Percentiles rank a stretch among this genome's conserved stretches.
phyloP scores from a whole-genome alignment of 75 land plant species.

The Pinus taeda region DNA sequence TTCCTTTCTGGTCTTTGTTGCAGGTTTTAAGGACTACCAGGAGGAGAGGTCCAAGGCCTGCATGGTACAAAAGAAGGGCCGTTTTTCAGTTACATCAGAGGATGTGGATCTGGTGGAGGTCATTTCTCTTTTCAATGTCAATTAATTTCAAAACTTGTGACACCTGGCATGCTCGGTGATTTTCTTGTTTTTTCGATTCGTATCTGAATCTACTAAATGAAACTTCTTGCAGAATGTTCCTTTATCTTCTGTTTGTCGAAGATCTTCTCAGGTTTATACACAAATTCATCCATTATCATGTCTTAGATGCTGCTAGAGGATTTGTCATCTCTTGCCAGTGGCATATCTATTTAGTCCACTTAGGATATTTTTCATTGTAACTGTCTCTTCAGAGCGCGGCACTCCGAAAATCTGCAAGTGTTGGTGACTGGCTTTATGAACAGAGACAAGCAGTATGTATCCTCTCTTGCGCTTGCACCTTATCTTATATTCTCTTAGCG shows the following conservation, averaged over 20 bases:
- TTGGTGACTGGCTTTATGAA: conserved; percentile 77
- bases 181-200: neutral
- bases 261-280: conserved; percentile 49
- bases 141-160: conserved; percentile 1
- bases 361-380: neutral
- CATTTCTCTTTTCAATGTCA: conserved; percentile 1
- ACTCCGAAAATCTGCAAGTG: conserved; percentile 89
- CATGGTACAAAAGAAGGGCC: conserved; percentile 91
- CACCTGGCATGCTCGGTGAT: neutral
- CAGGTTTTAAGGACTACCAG: conserved; percentile 60
- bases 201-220: neutral
- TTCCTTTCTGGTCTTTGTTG: neutral
- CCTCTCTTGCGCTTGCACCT: too few species aligned
- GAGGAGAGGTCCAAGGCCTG: conserved; percentile 65
- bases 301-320: neutral
- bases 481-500: too few species aligned
- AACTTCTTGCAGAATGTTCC: conserved; percentile 46
- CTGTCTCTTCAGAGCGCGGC: conserved; percentile 53
- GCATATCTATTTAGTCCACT: neutral
- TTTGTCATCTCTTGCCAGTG: neutral
- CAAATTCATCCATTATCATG: neutral
- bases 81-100: conserved; percentile 96
- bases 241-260: conserved; percentile 29
- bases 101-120: conserved; percentile 88
- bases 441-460: conserved; percentile 20